A percentile compares a stretch with the other conserved stretches of the same genome.
phyloP scores from a whole-genome alignment of 2,329 filamentous ascomycete genomes.

The Fusarium austroafricanum region DNA sequence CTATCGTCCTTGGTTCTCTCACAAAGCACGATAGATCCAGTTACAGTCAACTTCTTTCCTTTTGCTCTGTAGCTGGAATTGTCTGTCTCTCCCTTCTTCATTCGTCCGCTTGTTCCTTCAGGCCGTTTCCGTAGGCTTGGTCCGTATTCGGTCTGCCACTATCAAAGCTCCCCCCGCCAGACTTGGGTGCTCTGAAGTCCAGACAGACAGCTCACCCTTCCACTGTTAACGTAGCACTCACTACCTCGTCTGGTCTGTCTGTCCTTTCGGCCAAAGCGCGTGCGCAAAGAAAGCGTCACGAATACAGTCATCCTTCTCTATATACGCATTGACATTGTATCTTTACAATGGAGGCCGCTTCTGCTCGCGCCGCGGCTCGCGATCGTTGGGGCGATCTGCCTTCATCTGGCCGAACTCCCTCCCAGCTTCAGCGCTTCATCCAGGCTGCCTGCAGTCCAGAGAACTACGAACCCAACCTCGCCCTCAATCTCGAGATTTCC shows the following conservation, averaged over 20 bases:
- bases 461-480: constrained; percentile 98
- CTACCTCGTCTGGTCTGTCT: neutral
- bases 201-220: constrained; percentile 35
- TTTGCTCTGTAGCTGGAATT: neutral
- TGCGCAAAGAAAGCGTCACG: constrained; percentile 10
- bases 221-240: constrained; percentile 7
- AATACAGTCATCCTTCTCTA: neutral
- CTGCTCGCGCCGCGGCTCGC: constrained; percentile 92
- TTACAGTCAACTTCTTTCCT: neutral
- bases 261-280: constrained; percentile 7
- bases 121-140: constrained; percentile 23
- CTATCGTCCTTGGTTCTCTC: neutral
- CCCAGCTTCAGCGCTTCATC: constrained; percentile 94
- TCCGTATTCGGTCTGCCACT: constrained; percentile 22
- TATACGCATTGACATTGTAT: neutral
- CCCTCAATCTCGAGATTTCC: constrained; percentile 93
- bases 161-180: constrained; percentile 28
- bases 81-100: neutral
- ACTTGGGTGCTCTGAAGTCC: neutral
- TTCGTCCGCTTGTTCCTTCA: neutral
- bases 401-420: constrained; percentile 76
- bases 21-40: neutral
- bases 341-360: constrained; percentile 85
- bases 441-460: constrained; percentile 95
- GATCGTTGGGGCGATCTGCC: constrained; percentile 87